Percentiles rank a stretch among this genome's conserved stretches.
phyloP scores from a whole-genome alignment of 768 basidiomycete genomes.

The Tulasnella sp. region DNA sequence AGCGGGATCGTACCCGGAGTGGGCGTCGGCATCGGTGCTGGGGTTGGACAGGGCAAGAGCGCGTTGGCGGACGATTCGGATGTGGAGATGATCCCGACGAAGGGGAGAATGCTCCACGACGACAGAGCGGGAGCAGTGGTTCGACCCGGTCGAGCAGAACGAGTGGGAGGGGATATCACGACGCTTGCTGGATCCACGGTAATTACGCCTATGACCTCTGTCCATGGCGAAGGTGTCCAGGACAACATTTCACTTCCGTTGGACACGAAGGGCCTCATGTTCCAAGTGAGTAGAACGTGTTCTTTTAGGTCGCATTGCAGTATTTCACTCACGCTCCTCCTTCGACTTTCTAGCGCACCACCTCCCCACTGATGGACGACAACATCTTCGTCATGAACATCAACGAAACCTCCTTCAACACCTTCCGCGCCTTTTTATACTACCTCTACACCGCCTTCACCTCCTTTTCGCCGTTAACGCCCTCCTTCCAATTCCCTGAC shows the following conservation, averaged over 20 bases:
- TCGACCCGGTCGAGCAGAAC: background rate
- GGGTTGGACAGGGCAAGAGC: background rate
- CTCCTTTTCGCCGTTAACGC: conserved; percentile 6
- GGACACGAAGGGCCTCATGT: too few species aligned
- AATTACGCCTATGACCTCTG: background rate
- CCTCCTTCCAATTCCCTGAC: background rate
- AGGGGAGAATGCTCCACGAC: background rate
- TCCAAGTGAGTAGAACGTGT: background rate
- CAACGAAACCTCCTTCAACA: conserved; percentile 13
- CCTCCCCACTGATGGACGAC: conserved; percentile 1
- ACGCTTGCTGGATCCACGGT: background rate
- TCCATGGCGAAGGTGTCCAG: background rate
- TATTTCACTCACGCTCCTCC: too few species aligned
- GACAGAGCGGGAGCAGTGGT: background rate
- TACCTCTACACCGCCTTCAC: conserved; percentile 14
- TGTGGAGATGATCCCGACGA: background rate
- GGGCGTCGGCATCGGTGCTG: background rate
- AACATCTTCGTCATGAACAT: conserved; percentile 12
- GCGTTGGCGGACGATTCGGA: conserved; percentile 14
- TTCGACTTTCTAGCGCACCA: background rate
- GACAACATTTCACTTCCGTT: too few species aligned
- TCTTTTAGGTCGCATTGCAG: background rate
- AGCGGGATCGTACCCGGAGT: background rate
- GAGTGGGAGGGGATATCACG: background rate
- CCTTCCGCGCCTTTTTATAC: conserved; percentile 11